phyloP scores from a whole-genome alignment of 2,329 filamentous ascomycete genomes.

The Dothideomycetes sp. region DNA sequence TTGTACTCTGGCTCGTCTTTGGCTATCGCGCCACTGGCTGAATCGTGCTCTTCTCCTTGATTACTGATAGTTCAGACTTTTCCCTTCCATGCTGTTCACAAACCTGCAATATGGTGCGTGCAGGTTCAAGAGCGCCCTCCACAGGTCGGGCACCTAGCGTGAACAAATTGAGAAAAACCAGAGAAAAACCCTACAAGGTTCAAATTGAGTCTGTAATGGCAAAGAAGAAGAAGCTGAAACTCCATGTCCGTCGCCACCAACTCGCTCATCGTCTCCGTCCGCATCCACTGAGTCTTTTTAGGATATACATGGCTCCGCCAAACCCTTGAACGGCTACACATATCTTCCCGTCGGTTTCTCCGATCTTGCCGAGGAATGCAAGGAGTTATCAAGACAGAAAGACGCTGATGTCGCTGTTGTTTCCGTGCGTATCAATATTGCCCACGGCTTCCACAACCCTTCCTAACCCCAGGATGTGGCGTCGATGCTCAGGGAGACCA shows the following conservation, averaged over 20 bases:
- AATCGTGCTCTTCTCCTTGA: not conserved
- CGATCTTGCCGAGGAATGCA: conserved; percentile 47
- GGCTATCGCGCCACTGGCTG: no score
- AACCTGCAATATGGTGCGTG: conserved; percentile 4
- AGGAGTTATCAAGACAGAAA: conserved; percentile 46
- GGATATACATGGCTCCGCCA: conserved; percentile 9
- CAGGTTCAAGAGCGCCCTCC: conserved; percentile 6
- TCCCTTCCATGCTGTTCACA: not conserved
- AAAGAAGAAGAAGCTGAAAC: conserved; percentile 49
- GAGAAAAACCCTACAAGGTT: conserved; percentile 44
- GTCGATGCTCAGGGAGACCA: no score
- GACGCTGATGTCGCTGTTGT: conserved; percentile 46
- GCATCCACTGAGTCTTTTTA: conserved; percentile 2
- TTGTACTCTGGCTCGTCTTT: no score
- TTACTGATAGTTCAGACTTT: not conserved
- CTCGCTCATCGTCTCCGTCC: conserved; percentile 1
- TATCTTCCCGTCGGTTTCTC: conserved; percentile 51
- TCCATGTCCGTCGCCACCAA: conserved; percentile 27
- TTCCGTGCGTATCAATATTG: conserved; percentile 41
- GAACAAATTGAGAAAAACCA: conserved; percentile 15
- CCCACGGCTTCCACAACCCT: conserved; percentile 2
- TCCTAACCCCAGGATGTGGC: not conserved
- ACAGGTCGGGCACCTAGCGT: conserved; percentile 4
- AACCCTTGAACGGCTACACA: conserved; percentile 47
- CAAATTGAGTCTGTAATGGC: conserved; percentile 47